Conservation (phyloP, 805 yeast genomes). For the Saturnispora gosingensis region DNA sequence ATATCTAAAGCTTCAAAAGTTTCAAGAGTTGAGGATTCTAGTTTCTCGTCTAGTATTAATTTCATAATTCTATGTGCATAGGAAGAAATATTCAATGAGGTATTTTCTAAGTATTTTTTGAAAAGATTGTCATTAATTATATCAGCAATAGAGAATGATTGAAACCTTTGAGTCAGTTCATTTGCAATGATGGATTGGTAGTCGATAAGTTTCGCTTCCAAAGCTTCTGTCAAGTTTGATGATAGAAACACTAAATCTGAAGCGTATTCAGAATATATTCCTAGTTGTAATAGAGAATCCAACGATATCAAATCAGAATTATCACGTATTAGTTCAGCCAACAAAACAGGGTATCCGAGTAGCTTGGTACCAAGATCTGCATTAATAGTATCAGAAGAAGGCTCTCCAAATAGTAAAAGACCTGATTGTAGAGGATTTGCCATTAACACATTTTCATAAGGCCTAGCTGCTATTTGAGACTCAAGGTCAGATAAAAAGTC, state of each 20-base stretch:
- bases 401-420: conserved; percentile 12
- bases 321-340: not conserved
- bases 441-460: conserved; percentile 13
- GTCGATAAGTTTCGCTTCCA: conserved; percentile 7
- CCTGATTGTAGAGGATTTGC: conserved; percentile 21
- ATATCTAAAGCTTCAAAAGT: conserved; percentile 22
- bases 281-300: conserved; percentile 23
- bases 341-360: conserved; percentile 7
- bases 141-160: not conserved
- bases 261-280: conserved; percentile 30
- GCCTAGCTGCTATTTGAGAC: conserved; percentile 2
- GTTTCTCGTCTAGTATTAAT: conserved; percentile 22
- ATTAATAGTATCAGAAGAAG: not conserved
- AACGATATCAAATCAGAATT: not conserved
- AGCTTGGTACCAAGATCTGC: not conserved
- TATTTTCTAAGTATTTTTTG: not conserved
- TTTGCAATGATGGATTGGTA: conserved; percentile 8
- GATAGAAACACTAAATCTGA: conserved; percentile 9
- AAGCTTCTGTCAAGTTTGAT: not conserved
- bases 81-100: conserved; percentile 11
- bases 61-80: conserved; percentile 31
- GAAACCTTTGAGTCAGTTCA: not conserved
- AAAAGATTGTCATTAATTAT: not conserved
- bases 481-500: conserved; percentile 4
- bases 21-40: conserved; percentile 20